Percentiles rank a stretch among this genome's conserved stretches.
These are phyloP conservation scores for Lobulomyces angularis DNA, from an alignment of 192 early-diverging fungal species.

Conservation along the genomic window DNA sequence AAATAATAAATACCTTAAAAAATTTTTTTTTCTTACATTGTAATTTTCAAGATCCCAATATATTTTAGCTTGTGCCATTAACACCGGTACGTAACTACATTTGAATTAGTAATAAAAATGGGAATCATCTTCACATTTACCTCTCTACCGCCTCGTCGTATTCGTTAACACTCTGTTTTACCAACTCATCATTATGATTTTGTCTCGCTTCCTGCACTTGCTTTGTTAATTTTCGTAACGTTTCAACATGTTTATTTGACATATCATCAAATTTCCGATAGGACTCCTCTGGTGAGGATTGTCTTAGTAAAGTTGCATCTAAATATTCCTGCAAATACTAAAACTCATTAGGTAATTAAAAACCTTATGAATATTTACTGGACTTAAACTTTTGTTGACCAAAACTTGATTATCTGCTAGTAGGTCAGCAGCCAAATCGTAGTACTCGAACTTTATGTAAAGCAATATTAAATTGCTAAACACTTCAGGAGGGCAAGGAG, in stretches of 20 bases:
- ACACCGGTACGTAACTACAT: slow-evolving; percentile 43
- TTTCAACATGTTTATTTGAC: slow-evolving; percentile 40
- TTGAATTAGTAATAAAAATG: neutral
- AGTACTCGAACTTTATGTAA: slow-evolving; percentile 47
- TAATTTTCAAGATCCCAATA: slow-evolving; percentile 58
- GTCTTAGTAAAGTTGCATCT: slow-evolving; percentile 39
- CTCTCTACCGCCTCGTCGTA: slow-evolving; percentile 46
- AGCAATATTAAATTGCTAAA: slow-evolving; percentile 49
- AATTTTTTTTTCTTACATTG: too few species aligned
- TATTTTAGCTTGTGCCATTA: slow-evolving; percentile 55
- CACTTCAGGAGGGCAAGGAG: slow-evolving; percentile 43
- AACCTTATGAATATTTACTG: slow-evolving; percentile 10
- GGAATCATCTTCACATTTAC: slow-evolving; percentile 7
- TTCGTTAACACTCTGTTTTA: slow-evolving; percentile 40
- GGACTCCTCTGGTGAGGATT: slow-evolving; percentile 45
- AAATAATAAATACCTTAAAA: too few species aligned
- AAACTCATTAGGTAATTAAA: neutral
- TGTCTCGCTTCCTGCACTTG: slow-evolving; percentile 45
- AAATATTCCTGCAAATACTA: slow-evolving; percentile 45
- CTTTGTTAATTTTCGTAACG: slow-evolving; percentile 42
- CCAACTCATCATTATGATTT: slow-evolving; percentile 44
- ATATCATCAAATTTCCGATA: slow-evolving; percentile 51
- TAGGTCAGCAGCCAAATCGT: slow-evolving; percentile 44
- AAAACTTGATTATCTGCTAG: slow-evolving; percentile 38
- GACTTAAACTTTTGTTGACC: slow-evolving; percentile 12